Evolutionary conservation across 2,329 filamentous ascomycete genomes (phyloP).

Genomic region (Xylaria sp.): DNA sequence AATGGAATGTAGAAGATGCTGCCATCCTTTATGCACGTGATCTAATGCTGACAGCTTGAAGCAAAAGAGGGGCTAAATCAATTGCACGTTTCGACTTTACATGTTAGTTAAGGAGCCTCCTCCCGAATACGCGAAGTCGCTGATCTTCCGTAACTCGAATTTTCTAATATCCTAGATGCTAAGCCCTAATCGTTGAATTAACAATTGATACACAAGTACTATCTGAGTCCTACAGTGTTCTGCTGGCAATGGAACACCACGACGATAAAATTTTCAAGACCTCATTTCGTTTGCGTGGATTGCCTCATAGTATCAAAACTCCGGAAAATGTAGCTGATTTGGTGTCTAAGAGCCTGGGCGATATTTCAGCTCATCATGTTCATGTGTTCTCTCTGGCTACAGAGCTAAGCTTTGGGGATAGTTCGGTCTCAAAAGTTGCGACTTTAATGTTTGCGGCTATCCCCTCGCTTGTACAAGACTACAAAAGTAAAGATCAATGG

Average conservation of each 20-base stretch:
- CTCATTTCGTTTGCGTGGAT: constrained; percentile 17
- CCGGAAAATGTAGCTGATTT: constrained; percentile 8
- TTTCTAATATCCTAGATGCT: no score
- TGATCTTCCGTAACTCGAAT: no score
- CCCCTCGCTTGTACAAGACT: constrained; percentile 11
- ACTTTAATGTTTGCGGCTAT: constrained; percentile 29
- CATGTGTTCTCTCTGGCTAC: constrained; percentile 29
- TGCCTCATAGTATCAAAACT: constrained; percentile 4
- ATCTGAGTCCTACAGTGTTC: no score
- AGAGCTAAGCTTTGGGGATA: constrained; percentile 9
- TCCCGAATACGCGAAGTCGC: no score
- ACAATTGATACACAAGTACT: no score
- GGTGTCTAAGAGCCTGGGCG: constrained; percentile 19
- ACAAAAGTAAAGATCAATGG: constrained; percentile 3
- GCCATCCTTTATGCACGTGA: no score
- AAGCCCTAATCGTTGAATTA: no score
- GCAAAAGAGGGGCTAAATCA: no score
- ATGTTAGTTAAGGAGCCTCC: no score
- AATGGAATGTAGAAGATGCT: no score
- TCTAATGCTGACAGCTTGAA: no score
- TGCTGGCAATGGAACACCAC: background rate
- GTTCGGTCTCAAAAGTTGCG: constrained; percentile 25
- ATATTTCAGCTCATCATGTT: constrained; percentile 19
- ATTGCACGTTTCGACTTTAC: no score
- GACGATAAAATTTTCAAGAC: background rate